phyloP scores from a whole-genome alignment of 352 stramenopile species.

The Phytophthora hibernalis region DNA sequence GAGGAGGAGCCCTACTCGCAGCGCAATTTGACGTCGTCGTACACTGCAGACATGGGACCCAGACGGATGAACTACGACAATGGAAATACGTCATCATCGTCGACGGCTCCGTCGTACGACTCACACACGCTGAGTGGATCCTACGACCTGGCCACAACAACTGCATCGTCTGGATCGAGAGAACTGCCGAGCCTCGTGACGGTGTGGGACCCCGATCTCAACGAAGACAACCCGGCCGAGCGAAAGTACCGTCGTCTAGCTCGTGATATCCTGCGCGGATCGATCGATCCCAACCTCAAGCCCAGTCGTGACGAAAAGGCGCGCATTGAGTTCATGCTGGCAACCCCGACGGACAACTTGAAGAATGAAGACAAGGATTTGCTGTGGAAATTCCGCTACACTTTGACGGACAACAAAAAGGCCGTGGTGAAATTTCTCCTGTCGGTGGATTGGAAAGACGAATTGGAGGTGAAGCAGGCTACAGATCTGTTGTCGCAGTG shows the following conservation, averaged over 20 bases:
- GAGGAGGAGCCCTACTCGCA: constrained; percentile 93
- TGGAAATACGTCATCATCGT: constrained; percentile 23
- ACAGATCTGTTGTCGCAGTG: constrained; percentile 83
- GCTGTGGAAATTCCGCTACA: constrained; percentile 97
- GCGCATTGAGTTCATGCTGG: constrained; percentile 93
- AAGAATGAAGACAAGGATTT: constrained; percentile 93
- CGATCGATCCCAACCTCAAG: constrained; percentile 98
- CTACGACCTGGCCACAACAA: constrained; percentile 49
- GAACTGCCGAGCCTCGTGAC: constrained; percentile 65
- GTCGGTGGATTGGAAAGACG: constrained; percentile 98
- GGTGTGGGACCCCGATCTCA: constrained; percentile 88
- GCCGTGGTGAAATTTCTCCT: constrained; percentile 98
- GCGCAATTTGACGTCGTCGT: constrained; percentile 63
- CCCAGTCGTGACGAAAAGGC: constrained; percentile 95
- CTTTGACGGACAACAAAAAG: constrained; percentile 94
- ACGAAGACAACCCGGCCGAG: constrained; percentile 94
- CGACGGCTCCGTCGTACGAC: constrained; percentile 43
- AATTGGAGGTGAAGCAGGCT: constrained; percentile 96
- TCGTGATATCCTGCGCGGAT: constrained; percentile 95
- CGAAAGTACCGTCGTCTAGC: constrained; percentile 98
- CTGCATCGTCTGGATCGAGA: constrained; percentile 37
- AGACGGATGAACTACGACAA: constrained; percentile 50
- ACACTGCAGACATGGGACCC: constrained; percentile 53
- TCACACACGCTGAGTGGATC: constrained; percentile 52
- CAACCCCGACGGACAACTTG: constrained; percentile 94